phyloP scores from a whole-genome alignment of 352 stramenopile genomes.

The Thalassiosira ordinaria region DNA sequence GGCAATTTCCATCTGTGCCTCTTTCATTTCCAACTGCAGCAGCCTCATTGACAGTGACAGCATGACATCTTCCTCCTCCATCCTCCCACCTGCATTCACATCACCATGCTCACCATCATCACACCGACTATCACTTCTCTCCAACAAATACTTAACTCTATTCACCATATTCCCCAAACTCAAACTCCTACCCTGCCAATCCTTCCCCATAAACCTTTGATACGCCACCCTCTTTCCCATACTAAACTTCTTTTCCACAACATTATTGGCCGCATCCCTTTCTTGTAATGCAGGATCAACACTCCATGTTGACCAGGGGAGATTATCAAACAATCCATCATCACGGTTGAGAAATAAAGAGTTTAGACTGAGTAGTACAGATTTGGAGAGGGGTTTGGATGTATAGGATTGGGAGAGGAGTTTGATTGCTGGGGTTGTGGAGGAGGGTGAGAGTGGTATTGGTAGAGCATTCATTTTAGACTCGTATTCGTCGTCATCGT shows the following conservation, averaged over 20 bases:
- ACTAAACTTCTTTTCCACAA: slow-evolving; percentile 62
- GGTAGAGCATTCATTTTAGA: slow-evolving; percentile 15
- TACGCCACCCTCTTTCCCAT: slow-evolving; percentile 79
- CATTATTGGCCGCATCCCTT: slow-evolving; percentile 75
- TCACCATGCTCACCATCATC: background rate
- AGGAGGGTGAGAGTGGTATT: slow-evolving; percentile 40
- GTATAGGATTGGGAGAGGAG: slow-evolving; percentile 59
- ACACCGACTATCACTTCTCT: no score
- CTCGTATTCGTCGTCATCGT: background rate
- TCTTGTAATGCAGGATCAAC: slow-evolving; percentile 66
- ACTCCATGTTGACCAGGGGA: slow-evolving; percentile 78
- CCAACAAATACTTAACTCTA: slow-evolving; percentile 57
- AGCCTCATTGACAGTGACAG: slow-evolving; percentile 60
- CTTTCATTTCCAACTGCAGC: slow-evolving; percentile 72
- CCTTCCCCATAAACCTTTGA: slow-evolving; percentile 81
- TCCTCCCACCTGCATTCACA: background rate
- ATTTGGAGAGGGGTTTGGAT: slow-evolving; percentile 60
- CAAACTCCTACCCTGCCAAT: slow-evolving; percentile 76
- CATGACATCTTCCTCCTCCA: slow-evolving; percentile 12
- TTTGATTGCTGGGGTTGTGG: slow-evolving; percentile 33
- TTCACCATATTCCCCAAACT: slow-evolving; percentile 63
- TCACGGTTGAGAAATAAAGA: slow-evolving; percentile 79
- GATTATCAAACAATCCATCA: slow-evolving; percentile 78
- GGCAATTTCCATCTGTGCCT: slow-evolving; percentile 72
- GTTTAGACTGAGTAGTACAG: slow-evolving; percentile 65